Evolutionary conservation across 1,139 yeast genomes (phyloP).

Genomic region (Scheffersomyces segobiensis): DNA sequence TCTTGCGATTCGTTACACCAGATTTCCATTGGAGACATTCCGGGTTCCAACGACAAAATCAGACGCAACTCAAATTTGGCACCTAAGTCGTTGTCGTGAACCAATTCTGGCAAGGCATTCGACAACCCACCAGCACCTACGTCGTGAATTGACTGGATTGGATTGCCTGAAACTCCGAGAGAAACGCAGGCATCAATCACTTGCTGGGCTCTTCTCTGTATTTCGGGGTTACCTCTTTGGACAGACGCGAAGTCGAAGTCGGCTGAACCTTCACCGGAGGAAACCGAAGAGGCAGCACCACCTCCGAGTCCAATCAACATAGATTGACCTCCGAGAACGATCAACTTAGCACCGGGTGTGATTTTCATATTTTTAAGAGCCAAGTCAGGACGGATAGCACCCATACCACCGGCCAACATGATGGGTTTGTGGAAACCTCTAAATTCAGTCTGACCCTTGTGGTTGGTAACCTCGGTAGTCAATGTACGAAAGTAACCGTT

Average conservation of each 20-base stretch:
- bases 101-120: conserved; percentile 95
- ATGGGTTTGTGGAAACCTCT: conserved; percentile 99
- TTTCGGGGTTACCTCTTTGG: conserved; percentile 99
- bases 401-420: conserved; percentile 99
- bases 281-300: conserved; percentile 96
- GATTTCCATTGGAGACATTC: conserved; percentile 99
- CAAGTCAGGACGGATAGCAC: conserved; percentile 90
- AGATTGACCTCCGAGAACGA: conserved; percentile 97
- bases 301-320: conserved; percentile 99
- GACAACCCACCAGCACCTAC: conserved; percentile 99
- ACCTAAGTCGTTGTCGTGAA: conserved; percentile 95
- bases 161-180: conserved; percentile 68
- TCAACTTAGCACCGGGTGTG: conserved; percentile 89
- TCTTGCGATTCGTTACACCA: conserved; percentile 99
- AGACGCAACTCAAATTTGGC: conserved; percentile 91
- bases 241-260: conserved; percentile 98
- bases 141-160: conserved; percentile 95
- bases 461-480: conserved; percentile 71
- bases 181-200: conserved; percentile 94
- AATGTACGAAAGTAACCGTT: conserved; percentile 96
- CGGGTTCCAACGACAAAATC: conserved; percentile 88
- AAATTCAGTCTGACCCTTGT: conserved; percentile 65
- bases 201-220: conserved; percentile 98
- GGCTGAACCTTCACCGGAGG: conserved; percentile 94
- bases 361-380: conserved; percentile 86